Evolutionary conservation across 441 rosid genomes (phyloP).

Genomic region (Flueggea neowawraea): DNA sequence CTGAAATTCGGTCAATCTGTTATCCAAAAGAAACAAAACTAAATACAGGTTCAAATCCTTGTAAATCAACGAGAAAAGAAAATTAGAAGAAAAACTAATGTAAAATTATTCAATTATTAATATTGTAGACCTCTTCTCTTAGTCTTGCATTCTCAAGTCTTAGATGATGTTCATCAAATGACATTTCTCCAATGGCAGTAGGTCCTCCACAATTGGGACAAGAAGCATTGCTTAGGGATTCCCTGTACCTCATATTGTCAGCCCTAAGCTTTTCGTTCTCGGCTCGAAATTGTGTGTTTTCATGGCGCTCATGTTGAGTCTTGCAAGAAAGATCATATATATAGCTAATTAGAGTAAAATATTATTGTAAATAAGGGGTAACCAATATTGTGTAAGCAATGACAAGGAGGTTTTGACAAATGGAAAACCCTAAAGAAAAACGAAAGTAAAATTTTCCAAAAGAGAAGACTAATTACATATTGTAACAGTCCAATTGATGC

Average conservation of each 20-base stretch:
- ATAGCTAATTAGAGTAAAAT: background rate
- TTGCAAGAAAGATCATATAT: conserved; percentile 12
- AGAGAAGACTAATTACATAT: conserved; percentile 10
- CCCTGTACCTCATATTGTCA: conserved; percentile 78
- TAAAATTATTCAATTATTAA: too few relatives aligned
- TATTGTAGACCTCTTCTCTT: conserved; percentile 63
- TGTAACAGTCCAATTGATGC: conserved; percentile 10
- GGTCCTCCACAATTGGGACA: conserved; percentile 98
- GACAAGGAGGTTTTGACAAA: conserved; percentile 1
- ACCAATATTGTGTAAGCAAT: background rate
- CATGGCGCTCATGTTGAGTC: conserved; percentile 91
- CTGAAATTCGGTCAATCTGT: conserved; percentile 83
- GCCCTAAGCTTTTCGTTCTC: conserved; percentile 89
- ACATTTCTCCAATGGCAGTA: conserved; percentile 89
- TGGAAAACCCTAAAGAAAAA: background rate
- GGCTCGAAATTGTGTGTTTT: conserved; percentile 69
- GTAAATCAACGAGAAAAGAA: too few relatives aligned
- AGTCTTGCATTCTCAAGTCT: conserved; percentile 82
- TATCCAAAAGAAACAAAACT: background rate
- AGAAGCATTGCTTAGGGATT: conserved; percentile 80
- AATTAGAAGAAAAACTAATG: too few relatives aligned
- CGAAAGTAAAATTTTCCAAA: background rate
- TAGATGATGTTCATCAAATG: conserved; percentile 90
- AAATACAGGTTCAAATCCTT: background rate
- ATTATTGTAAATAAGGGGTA: background rate